Evolutionary conservation across 106 monocot species (phyloP), one percentile per base, ranked within the genome.

Genomic region (Cymbidium sinense): DNA sequence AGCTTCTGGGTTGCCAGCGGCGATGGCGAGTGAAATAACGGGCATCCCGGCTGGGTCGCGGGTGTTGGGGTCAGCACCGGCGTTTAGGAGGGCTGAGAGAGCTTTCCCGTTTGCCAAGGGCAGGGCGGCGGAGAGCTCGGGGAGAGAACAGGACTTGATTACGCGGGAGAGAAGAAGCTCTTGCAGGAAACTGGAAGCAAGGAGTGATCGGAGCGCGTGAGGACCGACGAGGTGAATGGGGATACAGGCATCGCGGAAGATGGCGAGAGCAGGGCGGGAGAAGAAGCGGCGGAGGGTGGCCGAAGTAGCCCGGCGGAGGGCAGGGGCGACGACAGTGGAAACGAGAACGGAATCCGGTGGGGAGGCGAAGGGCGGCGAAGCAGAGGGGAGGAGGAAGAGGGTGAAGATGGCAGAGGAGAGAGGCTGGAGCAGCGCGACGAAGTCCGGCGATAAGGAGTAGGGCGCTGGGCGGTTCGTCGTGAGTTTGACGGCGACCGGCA

Each of bases 51-150:
- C 81, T 28, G 77, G 29, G 33, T 52, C 51, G 50, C 62, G 77
- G 47, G 44, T 3, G 74, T 36, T 31, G 43, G 55, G 70, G 33
- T 85, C 85, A 4, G 85, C 85, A 8, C 85, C 85, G 85, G 81
- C 81, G 73, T 27, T 6, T 34, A 85, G 17, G 33, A 85, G 77
- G 5, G 77, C 81, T 12, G 81, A 70, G 35, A 85, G 50, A 64
- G 74, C 67, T 23, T 27, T 50, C 0, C 77, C 62, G 61, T 76
- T 64, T 52, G 83, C 30, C 28, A 72, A 71, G 39, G 51, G 79
- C 19, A 86, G 83, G 15, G 64, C 54, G n/a, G 64, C 43, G 43
- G 75, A 75, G 35, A 81, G 75, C 11, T 81, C 81, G 25, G 17
- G 13, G 13, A 30, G 4, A 25, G 81, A 81, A 64, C 81, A 81